A percentile compares a stretch with the other conserved stretches of the same genome.
These are phyloP conservation scores for Sphaerulina musiva DNA, from an alignment of 2,329 filamentous ascomycete species.

Conservation along the genomic window DNA sequence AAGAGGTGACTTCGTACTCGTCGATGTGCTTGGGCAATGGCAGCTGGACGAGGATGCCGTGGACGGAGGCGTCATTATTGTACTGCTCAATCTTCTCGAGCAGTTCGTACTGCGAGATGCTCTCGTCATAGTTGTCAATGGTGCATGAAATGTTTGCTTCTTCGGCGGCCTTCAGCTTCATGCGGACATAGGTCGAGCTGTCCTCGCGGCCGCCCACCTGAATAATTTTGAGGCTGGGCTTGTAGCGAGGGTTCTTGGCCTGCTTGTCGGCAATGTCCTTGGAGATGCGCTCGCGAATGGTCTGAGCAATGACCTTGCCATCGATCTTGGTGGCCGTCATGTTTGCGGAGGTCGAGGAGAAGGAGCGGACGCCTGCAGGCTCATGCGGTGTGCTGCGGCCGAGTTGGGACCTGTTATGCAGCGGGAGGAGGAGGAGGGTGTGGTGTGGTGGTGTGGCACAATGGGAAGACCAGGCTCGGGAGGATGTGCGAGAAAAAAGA, in stretches of 20 bases:
- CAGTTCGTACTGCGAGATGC: constrained; percentile 76
- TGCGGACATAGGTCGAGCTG: constrained; percentile 92
- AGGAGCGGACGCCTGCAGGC: constrained; percentile 27
- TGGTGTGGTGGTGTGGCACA: neutral
- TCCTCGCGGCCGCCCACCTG: constrained; percentile 94
- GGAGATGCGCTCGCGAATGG: constrained; percentile 75
- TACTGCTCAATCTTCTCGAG: constrained; percentile 71
- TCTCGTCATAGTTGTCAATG: constrained; percentile 73
- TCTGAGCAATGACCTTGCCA: constrained; percentile 89
- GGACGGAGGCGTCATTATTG: constrained; percentile 80
- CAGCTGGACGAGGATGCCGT: constrained; percentile 90
- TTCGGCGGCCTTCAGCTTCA: constrained; percentile 96
- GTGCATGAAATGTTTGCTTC: constrained; percentile 92
- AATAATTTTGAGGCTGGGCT: constrained; percentile 86
- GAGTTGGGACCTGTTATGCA: neutral
- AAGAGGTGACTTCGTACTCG: constrained; percentile 83
- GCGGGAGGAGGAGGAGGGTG: neutral
- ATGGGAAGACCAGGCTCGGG: neutral
- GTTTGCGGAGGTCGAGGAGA: constrained; percentile 50
- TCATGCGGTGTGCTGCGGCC: neutral
- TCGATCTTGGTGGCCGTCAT: constrained; percentile 93
- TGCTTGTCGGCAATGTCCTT: constrained; percentile 76
- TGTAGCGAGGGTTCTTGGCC: constrained; percentile 75
- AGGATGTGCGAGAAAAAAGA: constrained; percentile 1
- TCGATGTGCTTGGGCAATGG: constrained; percentile 84